phyloP scores from a whole-genome alignment of 2,329 filamentous ascomycete species.

The Paracamarosporium sp. region DNA sequence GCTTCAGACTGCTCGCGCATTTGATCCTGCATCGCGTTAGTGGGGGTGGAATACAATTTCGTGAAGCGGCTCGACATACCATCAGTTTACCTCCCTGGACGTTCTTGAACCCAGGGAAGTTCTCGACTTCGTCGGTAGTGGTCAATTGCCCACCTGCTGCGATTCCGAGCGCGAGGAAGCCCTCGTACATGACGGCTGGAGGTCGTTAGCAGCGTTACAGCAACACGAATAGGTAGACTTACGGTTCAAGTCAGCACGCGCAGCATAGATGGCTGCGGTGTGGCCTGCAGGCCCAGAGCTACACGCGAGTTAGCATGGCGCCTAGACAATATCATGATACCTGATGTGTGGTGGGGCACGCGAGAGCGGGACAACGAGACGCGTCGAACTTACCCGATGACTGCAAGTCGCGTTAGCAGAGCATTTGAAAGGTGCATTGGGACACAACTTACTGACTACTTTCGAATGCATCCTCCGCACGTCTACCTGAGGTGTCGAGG shows the following conservation, averaged over 20 bases:
- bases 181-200: constrained; percentile 88
- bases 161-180: constrained; percentile 96
- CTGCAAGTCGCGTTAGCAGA: constrained; percentile 35
- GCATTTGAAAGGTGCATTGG: constrained; percentile 1
- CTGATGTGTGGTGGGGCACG: constrained; percentile 13
- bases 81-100: constrained; percentile 90
- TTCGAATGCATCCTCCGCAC: constrained; percentile 84
- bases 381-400: constrained; percentile 45
- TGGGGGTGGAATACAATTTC: background rate
- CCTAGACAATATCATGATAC: constrained; percentile 20
- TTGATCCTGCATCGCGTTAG: constrained; percentile 64
- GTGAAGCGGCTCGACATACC: constrained; percentile 55
- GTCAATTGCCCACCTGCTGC: constrained; percentile 96
- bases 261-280: constrained; percentile 95
- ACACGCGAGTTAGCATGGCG: constrained; percentile 32
- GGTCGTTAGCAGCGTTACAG: constrained; percentile 24
- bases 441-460: constrained; percentile 75
- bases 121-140: constrained; percentile 97
- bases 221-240: constrained; percentile 37
- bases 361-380: constrained; percentile 15
- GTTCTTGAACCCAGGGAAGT: constrained; percentile 93
- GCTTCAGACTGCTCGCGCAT: constrained; percentile 91
- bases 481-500: constrained; percentile 32
- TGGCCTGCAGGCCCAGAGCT: constrained; percentile 97
- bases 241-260: constrained; percentile 91